Percentiles rank a stretch among this genome's conserved stretches.
phyloP scores from a whole-genome alignment of 305 asterid species.

The Plantago lanceolata region DNA sequence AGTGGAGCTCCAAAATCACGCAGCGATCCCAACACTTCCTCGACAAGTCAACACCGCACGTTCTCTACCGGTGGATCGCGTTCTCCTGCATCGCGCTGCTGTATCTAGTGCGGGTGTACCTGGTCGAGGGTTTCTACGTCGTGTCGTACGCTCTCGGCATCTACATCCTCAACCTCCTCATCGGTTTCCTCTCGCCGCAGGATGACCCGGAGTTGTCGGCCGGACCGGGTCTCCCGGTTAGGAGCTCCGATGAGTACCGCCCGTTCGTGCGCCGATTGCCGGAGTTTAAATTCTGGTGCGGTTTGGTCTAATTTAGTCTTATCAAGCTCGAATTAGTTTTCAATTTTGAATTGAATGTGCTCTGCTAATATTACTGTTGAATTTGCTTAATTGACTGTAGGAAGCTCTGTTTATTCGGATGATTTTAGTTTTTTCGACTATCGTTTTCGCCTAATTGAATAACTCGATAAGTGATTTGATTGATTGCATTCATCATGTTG shows the following conservation, averaged over 20 bases:
- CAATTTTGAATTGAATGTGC: too few species aligned
- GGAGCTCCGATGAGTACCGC: slow-evolving; percentile 52
- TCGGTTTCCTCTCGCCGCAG: slow-evolving; percentile 57
- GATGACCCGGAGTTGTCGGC: slow-evolving; percentile 45
- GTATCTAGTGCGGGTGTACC: slow-evolving; percentile 41
- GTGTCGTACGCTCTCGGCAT: slow-evolving; percentile 58
- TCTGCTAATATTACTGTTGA: too few species aligned
- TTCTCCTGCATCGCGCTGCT: slow-evolving; percentile 40
- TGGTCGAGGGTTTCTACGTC: slow-evolving; percentile 55
- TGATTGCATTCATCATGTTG: background rate
- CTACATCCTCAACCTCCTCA: slow-evolving; percentile 45
- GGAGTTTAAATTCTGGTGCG: slow-evolving; percentile 59
- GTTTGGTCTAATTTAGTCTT: slow-evolving; percentile 1
- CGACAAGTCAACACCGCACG: slow-evolving; percentile 51
- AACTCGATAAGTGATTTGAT: background rate
- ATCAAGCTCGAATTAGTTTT: slow-evolving; percentile 8
- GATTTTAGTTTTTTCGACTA: too few species aligned
- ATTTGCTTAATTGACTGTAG: background rate
- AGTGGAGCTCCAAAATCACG: slow-evolving; percentile 30
- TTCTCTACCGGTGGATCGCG: slow-evolving; percentile 55
- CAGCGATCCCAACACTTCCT: slow-evolving; percentile 46
- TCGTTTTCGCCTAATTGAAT: background rate
- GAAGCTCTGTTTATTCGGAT: background rate
- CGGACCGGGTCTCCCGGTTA: slow-evolving; percentile 41
- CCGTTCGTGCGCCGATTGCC: slow-evolving; percentile 61